Base-by-base conservation (phyloP, 73 alveolate species). In the Stentor roeselii region DNA sequence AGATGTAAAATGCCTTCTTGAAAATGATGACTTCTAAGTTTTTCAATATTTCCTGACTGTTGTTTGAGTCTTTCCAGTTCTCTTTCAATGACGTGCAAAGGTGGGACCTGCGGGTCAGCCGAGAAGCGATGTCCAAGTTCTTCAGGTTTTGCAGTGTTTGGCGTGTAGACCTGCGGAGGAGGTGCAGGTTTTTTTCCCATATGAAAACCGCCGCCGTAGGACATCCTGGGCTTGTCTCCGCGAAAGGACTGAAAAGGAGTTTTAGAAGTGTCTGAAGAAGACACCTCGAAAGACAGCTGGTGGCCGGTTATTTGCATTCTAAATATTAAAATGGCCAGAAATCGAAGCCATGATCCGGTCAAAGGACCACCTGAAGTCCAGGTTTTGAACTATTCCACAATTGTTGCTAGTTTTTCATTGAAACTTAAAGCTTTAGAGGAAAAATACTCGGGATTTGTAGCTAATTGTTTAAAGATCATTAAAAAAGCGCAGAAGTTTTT, bases 181-280 rank as follows among this genome's bases (percentile, higher is more conserved):
- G 80, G 37, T 14, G 42, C 41, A 27, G 21, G 41, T 67, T 67
- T 67, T 30, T 21, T 34, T 30, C 41, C 41, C 80, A 67, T 67
- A 21, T 67, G 80, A 67, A 67, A 67, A 21, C 80, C 80, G 34
- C 80, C 80, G n/a, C 80, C 80, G 34, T 67, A 67, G 27, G 80
- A 67, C 2, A 67, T 32, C 27, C 80, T 36, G 34, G 80, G 80
- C 41, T 34, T n/a, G 11, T 21, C 42, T 34, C 37, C 80, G 11
- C 80, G n/a, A 67, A 21, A 32, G 34, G 80, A 50, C 21, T 50
- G 67, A 21, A 50, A 50, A 50, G 67, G 67, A 50, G 67, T 11
- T 50, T 50, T 50, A 11, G 67, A 50, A 21, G 6, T 11, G 6
- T 50, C 67, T 50, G 67, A 11, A 21, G 67, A 21, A 50, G 67